Base-by-base conservation (phyloP, 2,329 filamentous ascomycete species). In the Epicoccum nigrum region DNA sequence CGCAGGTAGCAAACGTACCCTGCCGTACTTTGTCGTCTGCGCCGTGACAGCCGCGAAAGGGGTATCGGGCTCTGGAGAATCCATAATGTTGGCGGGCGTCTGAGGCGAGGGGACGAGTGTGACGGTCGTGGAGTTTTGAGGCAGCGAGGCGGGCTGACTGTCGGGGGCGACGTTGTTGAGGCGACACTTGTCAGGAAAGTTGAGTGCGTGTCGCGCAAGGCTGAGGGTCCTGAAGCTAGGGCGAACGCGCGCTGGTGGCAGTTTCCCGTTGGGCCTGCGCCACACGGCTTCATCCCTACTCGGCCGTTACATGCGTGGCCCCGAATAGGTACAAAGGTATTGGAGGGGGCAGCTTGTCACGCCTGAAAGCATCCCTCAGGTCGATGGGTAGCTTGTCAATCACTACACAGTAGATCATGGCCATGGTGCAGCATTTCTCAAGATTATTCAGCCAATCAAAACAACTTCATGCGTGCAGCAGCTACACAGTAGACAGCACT, bases 11-110 rank as follows among this genome's bases (percentile, higher is more conserved):
- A 27, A 45, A 79, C 85, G 65, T 77, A 92, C 89, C 76, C 86
- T 83, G 76, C 86, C 83, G 63, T 89, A 77, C 71, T 82, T 86
- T 45, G 86, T 88, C 16, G 92, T 96, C 67, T 97, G 93, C 71
- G 89, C 86, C 65, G 86, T 89, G 71, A 97, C 90, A 59, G 91
- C 89, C 70, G 88, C 89, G 78, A 96, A 97, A 78, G 92, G 91
- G 76, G 91, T 96, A 79, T 96, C 91, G 58, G 90, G 87, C 79
- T 96, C 91, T 56, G 87, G 83, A 67, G 86, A 86, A 79, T 97
- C 91, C 92, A 96, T 96, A 11, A 31, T 57, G 41, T 56, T 30
- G 55, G 28, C 8, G 31, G 13, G 12, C 13, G 37, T 25, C 13
- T 32, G 37, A 16, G 20, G 27, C 15, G 23, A 11, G 4, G 2